A percentile compares a stretch with the other conserved stretches of the same genome.
Conservation (phyloP, 495 filamentous ascomycete genomes). For the Neurospora cerealis region DNA sequence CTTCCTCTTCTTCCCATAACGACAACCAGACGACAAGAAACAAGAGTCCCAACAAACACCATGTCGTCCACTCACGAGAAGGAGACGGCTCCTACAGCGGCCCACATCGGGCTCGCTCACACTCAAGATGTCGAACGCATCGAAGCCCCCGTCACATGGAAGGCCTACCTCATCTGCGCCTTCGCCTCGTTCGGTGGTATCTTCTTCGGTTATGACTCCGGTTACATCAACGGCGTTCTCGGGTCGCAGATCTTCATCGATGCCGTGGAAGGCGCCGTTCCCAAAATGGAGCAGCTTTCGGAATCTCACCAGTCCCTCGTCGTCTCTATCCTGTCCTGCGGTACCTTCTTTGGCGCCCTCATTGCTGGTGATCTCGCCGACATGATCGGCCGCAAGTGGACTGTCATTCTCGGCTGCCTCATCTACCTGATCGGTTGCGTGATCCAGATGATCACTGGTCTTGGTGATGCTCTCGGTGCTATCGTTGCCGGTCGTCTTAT, state of each 20-base stretch:
- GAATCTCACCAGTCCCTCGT: constrained; percentile 48
- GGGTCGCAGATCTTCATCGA: constrained; percentile 42
- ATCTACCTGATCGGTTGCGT: constrained; percentile 56
- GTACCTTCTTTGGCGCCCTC: constrained; percentile 68
- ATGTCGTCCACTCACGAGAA: constrained; percentile 15
- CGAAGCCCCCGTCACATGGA: constrained; percentile 55
- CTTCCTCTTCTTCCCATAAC: constrained; percentile 1
- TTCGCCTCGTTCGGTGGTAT: constrained; percentile 63
- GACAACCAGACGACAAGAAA: constrained; percentile 1
- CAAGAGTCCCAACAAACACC: background rate
- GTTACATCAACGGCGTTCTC: constrained; percentile 53
- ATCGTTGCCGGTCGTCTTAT: constrained; percentile 63
- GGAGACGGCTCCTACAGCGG: constrained; percentile 9
- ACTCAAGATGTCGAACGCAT: constrained; percentile 39
- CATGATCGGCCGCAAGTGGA: constrained; percentile 55
- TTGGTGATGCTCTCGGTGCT: constrained; percentile 31
- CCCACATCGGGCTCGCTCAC: constrained; percentile 8
- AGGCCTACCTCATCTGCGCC: constrained; percentile 59
- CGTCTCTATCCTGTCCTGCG: constrained; percentile 62
- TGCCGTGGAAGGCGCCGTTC: constrained; percentile 27
- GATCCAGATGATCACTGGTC: constrained; percentile 45
- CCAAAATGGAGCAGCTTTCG: constrained; percentile 7
- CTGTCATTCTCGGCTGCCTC: constrained; percentile 53
- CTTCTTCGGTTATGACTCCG: constrained; percentile 57
- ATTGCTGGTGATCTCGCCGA: constrained; percentile 63